These are phyloP conservation scores for Pichia exigua DNA, from an alignment of 805 yeast genomes.

Conservation along the genomic window DNA sequence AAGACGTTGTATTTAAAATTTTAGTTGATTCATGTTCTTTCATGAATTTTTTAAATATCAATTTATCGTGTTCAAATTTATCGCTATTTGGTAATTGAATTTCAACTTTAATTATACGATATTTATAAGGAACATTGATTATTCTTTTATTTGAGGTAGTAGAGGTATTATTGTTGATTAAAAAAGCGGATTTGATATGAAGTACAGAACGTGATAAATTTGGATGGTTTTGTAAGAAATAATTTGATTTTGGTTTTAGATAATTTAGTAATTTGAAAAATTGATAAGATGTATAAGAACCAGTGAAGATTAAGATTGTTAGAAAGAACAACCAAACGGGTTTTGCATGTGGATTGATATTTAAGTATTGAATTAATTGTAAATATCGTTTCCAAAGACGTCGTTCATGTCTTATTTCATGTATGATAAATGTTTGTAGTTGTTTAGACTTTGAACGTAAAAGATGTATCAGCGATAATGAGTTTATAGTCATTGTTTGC, in stretches of 20 bases:
- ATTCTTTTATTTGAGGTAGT: conserved; percentile 27
- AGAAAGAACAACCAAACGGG: conserved; percentile 28
- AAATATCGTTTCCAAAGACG: conserved; percentile 13
- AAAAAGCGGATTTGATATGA: neutral
- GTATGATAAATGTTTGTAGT: neutral
- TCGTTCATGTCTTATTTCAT: conserved; percentile 2
- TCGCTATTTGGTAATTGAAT: conserved; percentile 39
- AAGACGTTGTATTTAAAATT: neutral
- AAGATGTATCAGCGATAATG: neutral
- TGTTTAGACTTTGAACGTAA: neutral
- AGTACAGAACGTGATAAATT: neutral
- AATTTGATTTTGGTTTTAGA: conserved; percentile 8
- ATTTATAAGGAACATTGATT: conserved; percentile 42
- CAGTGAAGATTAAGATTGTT: conserved; percentile 21
- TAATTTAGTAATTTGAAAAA: conserved; percentile 18
- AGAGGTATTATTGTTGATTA: neutral
- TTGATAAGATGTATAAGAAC: conserved; percentile 18
- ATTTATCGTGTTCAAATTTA: conserved; percentile 47
- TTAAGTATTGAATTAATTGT: conserved; percentile 14
- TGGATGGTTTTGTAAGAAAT: conserved; percentile 1
- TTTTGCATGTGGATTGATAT: conserved; percentile 24
- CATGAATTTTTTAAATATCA: conserved; percentile 40
- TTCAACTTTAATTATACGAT: conserved; percentile 31
- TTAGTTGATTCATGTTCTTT: conserved; percentile 21
- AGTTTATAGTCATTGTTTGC: neutral